Evolutionary conservation across 108 stramenopile genomes (phyloP).

Genomic region (Pseudonitzschia multiseries): DNA sequence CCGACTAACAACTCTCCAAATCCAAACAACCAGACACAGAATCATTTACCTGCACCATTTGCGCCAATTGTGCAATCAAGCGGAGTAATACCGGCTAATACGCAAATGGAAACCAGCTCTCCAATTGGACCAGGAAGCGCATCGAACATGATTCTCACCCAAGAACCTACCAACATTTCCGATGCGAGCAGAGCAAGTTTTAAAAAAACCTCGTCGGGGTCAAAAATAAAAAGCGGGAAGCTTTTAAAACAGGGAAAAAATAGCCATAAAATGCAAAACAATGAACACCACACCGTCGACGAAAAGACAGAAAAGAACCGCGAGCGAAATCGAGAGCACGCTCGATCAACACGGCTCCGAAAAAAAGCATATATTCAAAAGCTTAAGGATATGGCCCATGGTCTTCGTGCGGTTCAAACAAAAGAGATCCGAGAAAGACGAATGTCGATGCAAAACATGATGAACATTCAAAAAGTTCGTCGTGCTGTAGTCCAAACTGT

Average conservation of each 20-base stretch:
- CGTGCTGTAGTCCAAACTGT: constrained; percentile 64
- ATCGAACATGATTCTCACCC: neutral
- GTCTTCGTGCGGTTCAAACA: constrained; percentile 67
- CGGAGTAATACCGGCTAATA: neutral
- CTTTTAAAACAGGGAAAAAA: neutral
- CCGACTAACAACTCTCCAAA: neutral
- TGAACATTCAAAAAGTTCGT: constrained; percentile 63
- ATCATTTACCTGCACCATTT: neutral
- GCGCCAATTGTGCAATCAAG: neutral
- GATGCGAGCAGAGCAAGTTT: neutral
- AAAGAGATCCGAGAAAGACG: constrained; percentile 74
- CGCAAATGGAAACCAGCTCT: neutral
- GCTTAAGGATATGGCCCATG: constrained; percentile 86
- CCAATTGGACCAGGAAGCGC: constrained; percentile 6
- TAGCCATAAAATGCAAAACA: neutral
- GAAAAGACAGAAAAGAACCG: constrained; percentile 61
- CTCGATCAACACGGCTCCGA: constrained; percentile 87
- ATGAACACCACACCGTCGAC: neutral
- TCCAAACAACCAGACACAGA: neutral
- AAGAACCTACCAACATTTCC: neutral
- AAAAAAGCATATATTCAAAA: constrained; percentile 94
- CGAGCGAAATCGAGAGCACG: constrained; percentile 94
- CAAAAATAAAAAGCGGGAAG: neutral
- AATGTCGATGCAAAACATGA: constrained; percentile 61
- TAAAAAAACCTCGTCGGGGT: neutral